These are phyloP conservation scores for Boletus pseudopeckii DNA, from an alignment of 768 basidiomycete genomes.

Conservation along the genomic window DNA sequence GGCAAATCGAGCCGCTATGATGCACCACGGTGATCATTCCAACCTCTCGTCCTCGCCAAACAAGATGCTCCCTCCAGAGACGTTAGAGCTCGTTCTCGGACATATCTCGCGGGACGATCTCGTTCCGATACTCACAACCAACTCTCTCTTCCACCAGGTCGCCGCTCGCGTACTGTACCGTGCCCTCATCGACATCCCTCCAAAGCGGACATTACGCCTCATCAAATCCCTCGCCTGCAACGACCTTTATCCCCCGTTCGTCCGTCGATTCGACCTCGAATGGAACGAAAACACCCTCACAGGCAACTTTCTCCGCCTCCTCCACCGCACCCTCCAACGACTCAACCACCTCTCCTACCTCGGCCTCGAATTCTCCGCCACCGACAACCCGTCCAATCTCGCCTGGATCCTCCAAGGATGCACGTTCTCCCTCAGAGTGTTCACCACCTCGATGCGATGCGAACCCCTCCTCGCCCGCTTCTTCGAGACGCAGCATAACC, in stretches of 20 bases:
- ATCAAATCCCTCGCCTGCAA: constrained; percentile 40
- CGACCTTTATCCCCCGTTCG: constrained; percentile 36
- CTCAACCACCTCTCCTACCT: constrained; percentile 42
- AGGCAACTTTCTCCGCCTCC: constrained; percentile 46
- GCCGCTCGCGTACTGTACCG: constrained; percentile 36
- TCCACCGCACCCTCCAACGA: constrained; percentile 41
- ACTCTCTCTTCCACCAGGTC: constrained; percentile 25
- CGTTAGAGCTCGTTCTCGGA: constrained; percentile 32
- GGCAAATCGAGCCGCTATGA: not conserved
- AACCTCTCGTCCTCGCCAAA: too few species aligned
- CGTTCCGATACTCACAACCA: constrained; percentile 20
- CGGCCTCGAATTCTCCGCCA: constrained; percentile 45
- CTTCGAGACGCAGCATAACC: constrained; percentile 45
- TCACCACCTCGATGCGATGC: constrained; percentile 58
- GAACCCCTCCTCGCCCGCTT: constrained; percentile 46
- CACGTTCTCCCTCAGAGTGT: constrained; percentile 42
- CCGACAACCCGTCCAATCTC: constrained; percentile 33
- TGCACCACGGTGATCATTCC: not conserved
- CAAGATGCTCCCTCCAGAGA: constrained; percentile 34
- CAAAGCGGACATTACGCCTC: constrained; percentile 34
- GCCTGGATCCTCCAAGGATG: constrained; percentile 49
- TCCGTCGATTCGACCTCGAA: constrained; percentile 47
- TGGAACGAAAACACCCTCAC: constrained; percentile 38
- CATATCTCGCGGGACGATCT: constrained; percentile 29
- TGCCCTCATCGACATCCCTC: constrained; percentile 33